Base-by-base conservation (phyloP, 2,329 filamentous ascomycete genomes). In the Hypoxylon sp. region DNA sequence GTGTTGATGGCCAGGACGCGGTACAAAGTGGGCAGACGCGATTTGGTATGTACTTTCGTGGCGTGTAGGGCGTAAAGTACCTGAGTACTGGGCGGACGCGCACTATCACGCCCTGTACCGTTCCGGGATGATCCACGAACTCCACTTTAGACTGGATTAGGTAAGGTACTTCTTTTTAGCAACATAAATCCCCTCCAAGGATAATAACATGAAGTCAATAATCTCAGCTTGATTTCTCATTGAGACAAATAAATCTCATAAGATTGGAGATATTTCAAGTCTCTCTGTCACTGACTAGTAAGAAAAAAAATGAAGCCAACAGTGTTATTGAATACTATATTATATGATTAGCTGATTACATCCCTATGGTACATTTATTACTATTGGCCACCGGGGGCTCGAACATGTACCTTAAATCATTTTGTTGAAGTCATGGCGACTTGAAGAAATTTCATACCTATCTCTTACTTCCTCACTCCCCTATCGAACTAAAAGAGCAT, bases 1-100 rank as follows among this genome's bases (percentile, higher is more conserved):
- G 66, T 71, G 69, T 71, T 71, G 66, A 71, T 62, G 17, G 29
- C 37, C 51, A 17, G 53, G 47, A 70, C 65, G 68, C 66, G 66
- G 46, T 65, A 50, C 26, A 55, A 63, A 63, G 58, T 59, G 61
- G 66, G 53, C 35, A 64, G 54, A 71, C 69, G 69, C 69, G 69
- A 67, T 52, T 60, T 65, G 24, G 54, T 67, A 31, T 59, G 24
- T 26, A 31, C 29, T 31, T 53, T 55, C 42, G 52, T 42, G 37
- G 52, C 47, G 60, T 56, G 58, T 62, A 51, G 29, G 48, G 58
- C 33, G 63, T 63, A 64, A 57, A 67, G 60, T 57, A 50, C 57
- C 29, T 31, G 29, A 31, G 29, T 31, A 5, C 6, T 26, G 6
- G 39, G 35, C n/a, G 53, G 17, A n/a, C 60, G 17, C 55, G 46